A percentile compares a stretch with the other conserved stretches of the same genome.
These are phyloP conservation scores for Phytophthora pluvialis DNA, from an alignment of 352 stramenopile genomes.

Conservation along the genomic window DNA sequence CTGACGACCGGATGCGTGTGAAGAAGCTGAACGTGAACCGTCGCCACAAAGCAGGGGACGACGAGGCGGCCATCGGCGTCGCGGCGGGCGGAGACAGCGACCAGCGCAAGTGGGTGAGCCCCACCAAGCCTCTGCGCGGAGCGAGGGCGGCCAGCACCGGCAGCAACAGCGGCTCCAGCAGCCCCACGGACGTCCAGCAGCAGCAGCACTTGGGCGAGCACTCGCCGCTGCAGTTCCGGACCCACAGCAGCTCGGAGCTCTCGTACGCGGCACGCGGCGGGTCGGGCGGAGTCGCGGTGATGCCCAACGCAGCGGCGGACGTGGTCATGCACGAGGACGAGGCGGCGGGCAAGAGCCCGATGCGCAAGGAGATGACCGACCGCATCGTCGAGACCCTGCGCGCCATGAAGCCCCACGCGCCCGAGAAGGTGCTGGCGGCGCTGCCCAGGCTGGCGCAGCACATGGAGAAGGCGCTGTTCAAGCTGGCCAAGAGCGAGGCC, in stretches of 20 bases:
- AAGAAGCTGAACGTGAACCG: conserved; percentile 78
- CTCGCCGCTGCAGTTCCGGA: conserved; percentile 27
- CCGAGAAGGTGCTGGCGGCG: conserved; percentile 94
- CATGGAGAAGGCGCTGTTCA: conserved; percentile 96
- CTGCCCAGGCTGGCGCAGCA: conserved; percentile 95
- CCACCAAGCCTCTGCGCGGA: conserved; percentile 35
- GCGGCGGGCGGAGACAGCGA: conserved; percentile 35
- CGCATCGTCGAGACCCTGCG: conserved; percentile 93
- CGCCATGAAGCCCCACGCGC: conserved; percentile 94
- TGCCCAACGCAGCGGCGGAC: conserved; percentile 19
- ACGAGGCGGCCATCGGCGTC: conserved; percentile 43
- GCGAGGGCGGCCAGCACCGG: conserved; percentile 16
- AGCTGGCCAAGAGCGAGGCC: conserved; percentile 67
- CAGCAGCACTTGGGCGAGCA: conserved; percentile 26
- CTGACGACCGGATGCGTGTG: conserved; percentile 63
- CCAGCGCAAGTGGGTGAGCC: conserved; percentile 49
- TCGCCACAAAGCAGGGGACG: conserved; percentile 69
- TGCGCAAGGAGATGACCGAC: conserved; percentile 55
- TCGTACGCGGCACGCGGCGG: conserved; percentile 11
- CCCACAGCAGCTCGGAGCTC: conserved; percentile 19
- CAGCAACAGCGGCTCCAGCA: conserved; percentile 45
- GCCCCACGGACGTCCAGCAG: conserved; percentile 50
- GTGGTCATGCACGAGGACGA: conserved; percentile 43
- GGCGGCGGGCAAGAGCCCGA: conserved; percentile 20
- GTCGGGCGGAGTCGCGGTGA: conserved; percentile 9